Conservation (phyloP, 306 rosid species). For the Rosa rugosa region DNA sequence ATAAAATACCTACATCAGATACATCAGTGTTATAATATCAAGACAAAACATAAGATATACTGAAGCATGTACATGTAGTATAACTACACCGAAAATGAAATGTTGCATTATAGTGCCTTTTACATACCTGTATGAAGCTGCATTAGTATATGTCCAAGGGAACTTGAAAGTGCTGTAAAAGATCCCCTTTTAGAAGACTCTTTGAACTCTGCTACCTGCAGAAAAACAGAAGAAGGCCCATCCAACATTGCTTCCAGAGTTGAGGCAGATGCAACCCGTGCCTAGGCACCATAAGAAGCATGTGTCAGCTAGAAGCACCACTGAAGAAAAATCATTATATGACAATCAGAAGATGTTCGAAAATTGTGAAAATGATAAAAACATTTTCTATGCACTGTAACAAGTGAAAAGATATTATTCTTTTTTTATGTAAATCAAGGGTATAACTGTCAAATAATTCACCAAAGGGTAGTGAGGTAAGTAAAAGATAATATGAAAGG, state of each 20-base stretch:
- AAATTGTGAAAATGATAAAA: constrained; percentile 3
- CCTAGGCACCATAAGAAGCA: constrained; percentile 53
- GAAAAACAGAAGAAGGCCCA: constrained; percentile 68
- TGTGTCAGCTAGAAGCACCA: constrained; percentile 22
- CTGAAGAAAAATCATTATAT: constrained; percentile 8
- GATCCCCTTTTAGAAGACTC: constrained; percentile 82
- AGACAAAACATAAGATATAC: neutral
- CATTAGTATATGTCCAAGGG: constrained; percentile 85
- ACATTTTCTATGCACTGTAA: neutral
- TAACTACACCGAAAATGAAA: neutral
- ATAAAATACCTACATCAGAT: constrained; percentile 63
- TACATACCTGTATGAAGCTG: constrained; percentile 80
- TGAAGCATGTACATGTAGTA: constrained; percentile 7
- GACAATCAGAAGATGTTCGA: constrained; percentile 9
- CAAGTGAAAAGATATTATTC: neutral
- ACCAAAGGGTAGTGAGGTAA: constrained; percentile 12
- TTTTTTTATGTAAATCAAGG: neutral
- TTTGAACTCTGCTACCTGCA: constrained; percentile 90
- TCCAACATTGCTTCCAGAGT: constrained; percentile 75
- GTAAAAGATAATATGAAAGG: constrained; percentile 16
- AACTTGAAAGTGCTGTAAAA: constrained; percentile 84
- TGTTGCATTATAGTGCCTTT: neutral
- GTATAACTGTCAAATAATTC: neutral
- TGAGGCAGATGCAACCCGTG: constrained; percentile 70
- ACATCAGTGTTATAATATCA: neutral